Base-by-base conservation (phyloP, 2,329 filamentous ascomycete genomes). In the Trichoderma hamatum region DNA sequence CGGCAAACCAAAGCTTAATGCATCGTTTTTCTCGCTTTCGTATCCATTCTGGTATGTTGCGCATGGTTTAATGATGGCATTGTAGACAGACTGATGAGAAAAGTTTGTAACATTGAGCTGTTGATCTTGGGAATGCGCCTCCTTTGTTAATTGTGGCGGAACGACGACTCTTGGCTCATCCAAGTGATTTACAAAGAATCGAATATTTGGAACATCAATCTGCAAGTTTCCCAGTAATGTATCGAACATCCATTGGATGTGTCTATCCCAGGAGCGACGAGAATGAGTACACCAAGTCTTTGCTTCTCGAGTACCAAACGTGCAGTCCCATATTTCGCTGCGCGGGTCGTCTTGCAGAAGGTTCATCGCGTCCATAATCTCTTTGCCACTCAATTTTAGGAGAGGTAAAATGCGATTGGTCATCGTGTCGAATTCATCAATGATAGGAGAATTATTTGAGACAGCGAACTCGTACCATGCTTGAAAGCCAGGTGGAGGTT, bases 401-500 rank as follows among this genome's bases (percentile, higher is more conserved):
- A 86, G 83, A 0, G 83, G 84, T 0, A 75, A 73, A 1, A 86
- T 71, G 0, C 75, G 70, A 0, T 81, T 69, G 46, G 80, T 74
- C 2, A 86, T 82, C 0, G 73, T 76, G 52, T 86, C 84, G 74
- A 91, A 96, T 75, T 92, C 89, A 74, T 96, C 92, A 66, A 94
- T 88, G 69, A 95, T 82, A 67, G 88, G 83, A 0, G 92, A 91
- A 26, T 85, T 77, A 54, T 80, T 79, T 11, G 84, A 81, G 70
- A 84, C 85, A 9, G 92, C 91, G 75, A 92, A 94, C 36, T 90
- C 84, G 75, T 89, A 94, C 92, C 92, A 96, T 71, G 88, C 88
- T 75, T 94, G 91, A 73, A 95, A 96, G 70, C 91, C 86, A 2
- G 89, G 90, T 13, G 92, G 92, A n/a, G 92, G 92, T 19, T 92